Base-by-base conservation (phyloP, 1,284 basidiomycete species). In the Trametes hirsuta region DNA sequence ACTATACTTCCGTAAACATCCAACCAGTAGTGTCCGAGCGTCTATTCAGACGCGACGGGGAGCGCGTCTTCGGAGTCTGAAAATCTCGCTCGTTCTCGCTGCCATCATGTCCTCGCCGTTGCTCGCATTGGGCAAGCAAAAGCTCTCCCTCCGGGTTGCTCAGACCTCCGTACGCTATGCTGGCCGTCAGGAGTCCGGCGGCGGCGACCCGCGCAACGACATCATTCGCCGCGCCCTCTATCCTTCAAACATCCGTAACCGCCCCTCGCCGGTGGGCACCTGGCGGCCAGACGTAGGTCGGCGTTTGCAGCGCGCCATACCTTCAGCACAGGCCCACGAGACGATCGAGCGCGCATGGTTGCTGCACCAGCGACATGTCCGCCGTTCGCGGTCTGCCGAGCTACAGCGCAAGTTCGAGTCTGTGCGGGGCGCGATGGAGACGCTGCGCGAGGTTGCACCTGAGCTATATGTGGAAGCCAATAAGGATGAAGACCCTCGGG, bases 321-420 rank as follows among this genome's bases (percentile, higher is more conserved):
- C 91, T 12, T 90, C 87, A 4, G 84, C 82, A 12, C 95, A 98
- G 75, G 94, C 94, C 0, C 94, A 98, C 78, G 87, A 94, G 68
- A 98, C 95, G 6, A 95, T 98, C 64, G 91, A 93, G 66, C 87
- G 96, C 40, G 96, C 96, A 3, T 98, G 92, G 91, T 78, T 90
- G 55, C 82, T 98, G 21, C 87, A 91, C 76, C 84, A 87, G 68
- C 84, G 94, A 37, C 87, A 91, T 68, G 68, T 87, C 58, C 84
- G 94, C 48, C 86, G 90, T 72, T 77, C 79, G 67, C 84, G 90
- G 45, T 81, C 87, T 37, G 82, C 79, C 45, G 88, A 90, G 69
- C 71, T 93, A 63, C 76, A 78, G 59, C 81, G 86, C 69, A 94
- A 95, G 75, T 92, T 88, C 68, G 81, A 84, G 58, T 84, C 84